A percentile compares a stretch with the other conserved stretches of the same genome.
Conservation (phyloP, 768 basidiomycete species). For the Mycena rebaudengoi region DNA sequence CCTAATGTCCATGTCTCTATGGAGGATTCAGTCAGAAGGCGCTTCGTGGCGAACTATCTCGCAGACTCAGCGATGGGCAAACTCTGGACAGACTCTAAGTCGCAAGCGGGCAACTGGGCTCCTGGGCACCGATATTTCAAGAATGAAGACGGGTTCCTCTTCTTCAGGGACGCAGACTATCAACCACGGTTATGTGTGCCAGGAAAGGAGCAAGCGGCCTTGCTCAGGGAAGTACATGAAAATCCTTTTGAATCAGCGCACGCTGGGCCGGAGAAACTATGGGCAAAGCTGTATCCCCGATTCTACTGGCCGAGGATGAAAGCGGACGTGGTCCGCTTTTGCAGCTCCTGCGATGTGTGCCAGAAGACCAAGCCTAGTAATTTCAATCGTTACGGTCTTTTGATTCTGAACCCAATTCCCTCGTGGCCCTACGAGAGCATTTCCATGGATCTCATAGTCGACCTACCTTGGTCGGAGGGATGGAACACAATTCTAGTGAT, state of each 20-base stretch:
- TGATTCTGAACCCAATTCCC: slow-evolving; percentile 35
- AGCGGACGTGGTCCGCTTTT: neutral
- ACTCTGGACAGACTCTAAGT: neutral
- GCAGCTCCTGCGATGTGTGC: neutral
- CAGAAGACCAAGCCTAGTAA: neutral
- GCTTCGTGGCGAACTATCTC: neutral
- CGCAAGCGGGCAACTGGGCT: neutral
- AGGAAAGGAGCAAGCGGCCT: neutral
- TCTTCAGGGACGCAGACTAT: slow-evolving; percentile 23
- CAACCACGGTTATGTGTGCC: slow-evolving; percentile 24
- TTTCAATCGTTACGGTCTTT: slow-evolving; percentile 1
- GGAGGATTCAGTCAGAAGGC: neutral
- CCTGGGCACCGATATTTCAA: slow-evolving; percentile 18
- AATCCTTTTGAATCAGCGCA: slow-evolving; percentile 12
- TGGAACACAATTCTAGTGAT: neutral
- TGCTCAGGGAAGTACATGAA: slow-evolving; percentile 15
- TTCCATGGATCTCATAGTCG: slow-evolving; percentile 33
- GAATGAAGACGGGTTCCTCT: slow-evolving; percentile 18
- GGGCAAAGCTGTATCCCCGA: neutral
- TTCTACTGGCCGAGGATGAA: neutral
- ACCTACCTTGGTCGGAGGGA: slow-evolving; percentile 29
- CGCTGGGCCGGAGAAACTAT: neutral
- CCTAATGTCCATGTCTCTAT: neutral
- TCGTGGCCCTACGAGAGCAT: slow-evolving; percentile 28
- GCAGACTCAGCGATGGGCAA: neutral